phyloP scores from a whole-genome alignment of 2,329 filamentous ascomycete species.

The Xylariaceae sp. region DNA sequence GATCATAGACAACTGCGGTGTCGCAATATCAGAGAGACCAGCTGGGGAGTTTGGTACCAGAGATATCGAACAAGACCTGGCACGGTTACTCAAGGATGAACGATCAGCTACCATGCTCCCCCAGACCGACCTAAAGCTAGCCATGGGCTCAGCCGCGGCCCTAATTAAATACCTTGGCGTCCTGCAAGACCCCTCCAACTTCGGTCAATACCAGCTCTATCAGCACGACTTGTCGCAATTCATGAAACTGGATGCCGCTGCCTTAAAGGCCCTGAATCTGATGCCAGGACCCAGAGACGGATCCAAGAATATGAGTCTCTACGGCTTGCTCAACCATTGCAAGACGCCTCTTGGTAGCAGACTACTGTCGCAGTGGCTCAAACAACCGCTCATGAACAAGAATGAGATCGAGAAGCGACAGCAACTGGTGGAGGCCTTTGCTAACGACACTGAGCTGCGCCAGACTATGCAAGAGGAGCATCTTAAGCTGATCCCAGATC shows the following conservation, averaged over 20 bases:
- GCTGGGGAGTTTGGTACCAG: slow-evolving; percentile 75
- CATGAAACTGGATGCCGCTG: slow-evolving; percentile 97
- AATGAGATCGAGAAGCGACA: slow-evolving; percentile 86
- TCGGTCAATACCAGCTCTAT: slow-evolving; percentile 94
- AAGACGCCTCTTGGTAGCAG: slow-evolving; percentile 92
- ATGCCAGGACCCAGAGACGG: slow-evolving; percentile 96
- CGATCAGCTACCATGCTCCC: slow-evolving; percentile 71
- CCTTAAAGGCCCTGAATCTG: slow-evolving; percentile 87
- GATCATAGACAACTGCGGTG: slow-evolving; percentile 88
- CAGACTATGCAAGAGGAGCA: slow-evolving; percentile 98
- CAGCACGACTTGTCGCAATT: slow-evolving; percentile 95
- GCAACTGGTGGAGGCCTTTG: slow-evolving; percentile 91
- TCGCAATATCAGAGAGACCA: slow-evolving; percentile 80
- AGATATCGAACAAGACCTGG: slow-evolving; percentile 94
- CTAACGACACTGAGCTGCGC: slow-evolving; percentile 84
- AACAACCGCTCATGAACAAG: slow-evolving; percentile 92
- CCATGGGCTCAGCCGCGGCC: slow-evolving; percentile 91
- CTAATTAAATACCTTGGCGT: slow-evolving; percentile 92
- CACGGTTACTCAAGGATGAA: slow-evolving; percentile 83
- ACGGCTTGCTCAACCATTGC: slow-evolving; percentile 92
- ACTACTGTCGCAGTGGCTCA: slow-evolving; percentile 90
- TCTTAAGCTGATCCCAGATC: slow-evolving; percentile 83
- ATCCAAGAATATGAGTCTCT: slow-evolving; percentile 96
- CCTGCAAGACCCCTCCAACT: slow-evolving; percentile 88
- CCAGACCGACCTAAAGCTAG: slow-evolving; percentile 88